Evolutionary conservation across 768 basidiomycete species (phyloP).

Genomic region (Dacryopinax primogenitus): DNA sequence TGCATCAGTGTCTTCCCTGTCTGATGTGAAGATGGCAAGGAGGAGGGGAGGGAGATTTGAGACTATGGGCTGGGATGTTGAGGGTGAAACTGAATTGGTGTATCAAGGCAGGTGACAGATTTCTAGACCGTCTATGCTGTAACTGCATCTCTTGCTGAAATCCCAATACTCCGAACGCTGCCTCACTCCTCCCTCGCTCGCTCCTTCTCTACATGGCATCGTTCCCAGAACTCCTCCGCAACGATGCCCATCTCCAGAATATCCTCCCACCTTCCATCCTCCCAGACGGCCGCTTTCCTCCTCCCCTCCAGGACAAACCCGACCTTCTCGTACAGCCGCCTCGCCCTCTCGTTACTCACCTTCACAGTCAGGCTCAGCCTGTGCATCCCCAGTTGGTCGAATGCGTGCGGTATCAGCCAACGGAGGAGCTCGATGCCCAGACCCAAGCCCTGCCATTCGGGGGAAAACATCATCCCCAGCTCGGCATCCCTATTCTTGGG

Average conservation of each 20-base stretch:
- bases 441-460: neutral
- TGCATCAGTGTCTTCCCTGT: too few relatives aligned
- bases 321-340: neutral
- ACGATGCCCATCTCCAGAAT: neutral
- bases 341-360: neutral
- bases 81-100: too few relatives aligned
- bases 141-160: too few relatives aligned
- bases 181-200: neutral
- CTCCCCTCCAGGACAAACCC: neutral
- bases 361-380: neutral
- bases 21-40: too few relatives aligned
- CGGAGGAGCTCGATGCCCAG: neutral
- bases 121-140: too few relatives aligned
- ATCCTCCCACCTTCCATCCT: neutral
- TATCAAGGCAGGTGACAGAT: too few relatives aligned
- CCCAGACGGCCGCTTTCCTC: neutral
- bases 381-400: neutral
- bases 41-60: too few relatives aligned
- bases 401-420: neutral
- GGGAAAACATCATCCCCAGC: neutral
- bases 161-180: too few relatives aligned
- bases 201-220: neutral
- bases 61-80: too few relatives aligned
- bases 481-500: neutral
- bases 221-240: neutral